Evolutionary conservation across 208 protist species (phyloP).

Genomic region (Angomonas deanei): DNA sequence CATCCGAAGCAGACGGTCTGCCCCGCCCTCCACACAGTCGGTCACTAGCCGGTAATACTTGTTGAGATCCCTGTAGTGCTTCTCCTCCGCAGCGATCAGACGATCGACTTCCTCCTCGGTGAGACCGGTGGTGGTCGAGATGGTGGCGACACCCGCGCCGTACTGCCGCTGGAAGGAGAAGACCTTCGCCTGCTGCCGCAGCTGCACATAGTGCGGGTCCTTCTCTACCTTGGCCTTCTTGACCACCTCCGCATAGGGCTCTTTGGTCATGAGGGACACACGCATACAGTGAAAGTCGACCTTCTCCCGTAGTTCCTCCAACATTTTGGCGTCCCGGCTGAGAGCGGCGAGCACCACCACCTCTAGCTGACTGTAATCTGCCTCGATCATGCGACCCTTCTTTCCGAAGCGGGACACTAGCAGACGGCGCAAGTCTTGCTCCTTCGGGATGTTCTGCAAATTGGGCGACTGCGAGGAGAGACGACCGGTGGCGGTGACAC

Average conservation of each 20-base stretch:
- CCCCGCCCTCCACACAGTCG: slow-evolving; percentile 68
- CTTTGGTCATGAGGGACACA: slow-evolving; percentile 86
- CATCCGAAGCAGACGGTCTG: slow-evolving; percentile 64
- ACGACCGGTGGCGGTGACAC: slow-evolving; percentile 81
- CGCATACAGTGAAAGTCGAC: slow-evolving; percentile 90
- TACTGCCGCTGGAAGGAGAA: slow-evolving; percentile 92
- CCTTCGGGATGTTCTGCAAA: slow-evolving; percentile 85
- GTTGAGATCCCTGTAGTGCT: slow-evolving; percentile 79
- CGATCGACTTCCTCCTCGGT: slow-evolving; percentile 80
- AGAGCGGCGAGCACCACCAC: slow-evolving; percentile 87
- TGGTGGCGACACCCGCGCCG: slow-evolving; percentile 74
- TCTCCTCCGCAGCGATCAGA: slow-evolving; percentile 80
- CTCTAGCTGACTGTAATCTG: slow-evolving; percentile 89
- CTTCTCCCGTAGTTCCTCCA: slow-evolving; percentile 77
- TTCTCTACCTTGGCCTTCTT: slow-evolving; percentile 78
- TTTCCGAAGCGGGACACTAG: slow-evolving; percentile 81
- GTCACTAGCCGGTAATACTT: slow-evolving; percentile 79
- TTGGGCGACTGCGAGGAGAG: slow-evolving; percentile 87
- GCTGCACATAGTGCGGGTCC: slow-evolving; percentile 81
- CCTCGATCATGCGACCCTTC: slow-evolving; percentile 84
- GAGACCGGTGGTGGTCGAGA: slow-evolving; percentile 81
- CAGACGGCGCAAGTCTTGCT: slow-evolving; percentile 76
- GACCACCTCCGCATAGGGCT: slow-evolving; percentile 85
- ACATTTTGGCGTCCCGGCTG: slow-evolving; percentile 79
- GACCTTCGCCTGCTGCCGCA: slow-evolving; percentile 89